Percentiles rank a stretch among this genome's conserved stretches.
phyloP scores from a whole-genome alignment of 352 stramenopile species.

The Halophytophthora batemanensis region DNA sequence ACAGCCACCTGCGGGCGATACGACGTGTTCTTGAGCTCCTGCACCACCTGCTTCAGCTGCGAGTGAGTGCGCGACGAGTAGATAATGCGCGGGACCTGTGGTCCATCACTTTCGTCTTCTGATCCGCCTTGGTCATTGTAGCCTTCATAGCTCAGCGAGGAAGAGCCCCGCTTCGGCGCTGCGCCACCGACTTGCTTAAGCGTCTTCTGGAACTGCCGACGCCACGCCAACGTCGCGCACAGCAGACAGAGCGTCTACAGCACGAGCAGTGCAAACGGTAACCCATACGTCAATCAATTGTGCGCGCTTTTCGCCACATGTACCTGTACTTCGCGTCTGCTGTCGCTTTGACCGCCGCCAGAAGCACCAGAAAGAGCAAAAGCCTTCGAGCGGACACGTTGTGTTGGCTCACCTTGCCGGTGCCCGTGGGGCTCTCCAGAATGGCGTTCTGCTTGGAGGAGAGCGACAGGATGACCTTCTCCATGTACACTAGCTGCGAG shows the following conservation, averaged over 20 bases:
- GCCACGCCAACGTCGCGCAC: slow-evolving; percentile 94
- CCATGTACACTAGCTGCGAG: slow-evolving; percentile 97
- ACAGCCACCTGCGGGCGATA: slow-evolving; percentile 90
- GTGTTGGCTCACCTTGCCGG: slow-evolving; percentile 86
- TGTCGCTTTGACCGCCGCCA: too few species aligned
- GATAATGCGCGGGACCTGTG: slow-evolving; percentile 90
- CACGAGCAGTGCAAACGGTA: not conserved
- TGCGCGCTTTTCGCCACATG: too few species aligned
- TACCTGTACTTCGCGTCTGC: too few species aligned
- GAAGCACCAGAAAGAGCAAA: too few species aligned
- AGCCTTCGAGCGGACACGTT: slow-evolving; percentile 1
- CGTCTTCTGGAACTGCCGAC: slow-evolving; percentile 64
- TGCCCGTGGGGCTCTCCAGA: slow-evolving; percentile 97
- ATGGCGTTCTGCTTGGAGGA: slow-evolving; percentile 93
- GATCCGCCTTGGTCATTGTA: slow-evolving; percentile 23
- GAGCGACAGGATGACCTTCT: slow-evolving; percentile 92
- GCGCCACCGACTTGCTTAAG: slow-evolving; percentile 9
- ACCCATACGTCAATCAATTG: not conserved
- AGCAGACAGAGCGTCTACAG: slow-evolving; percentile 94
- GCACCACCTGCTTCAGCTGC: slow-evolving; percentile 97
- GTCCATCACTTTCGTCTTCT: slow-evolving; percentile 31
- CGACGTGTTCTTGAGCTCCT: slow-evolving; percentile 94
- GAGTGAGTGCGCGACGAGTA: slow-evolving; percentile 98
- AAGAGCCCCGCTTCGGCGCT: slow-evolving; percentile 7
- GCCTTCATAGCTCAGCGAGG: slow-evolving; percentile 54